Conservation (phyloP, 306 rosid species). For the Gleditsia sinensis region DNA sequence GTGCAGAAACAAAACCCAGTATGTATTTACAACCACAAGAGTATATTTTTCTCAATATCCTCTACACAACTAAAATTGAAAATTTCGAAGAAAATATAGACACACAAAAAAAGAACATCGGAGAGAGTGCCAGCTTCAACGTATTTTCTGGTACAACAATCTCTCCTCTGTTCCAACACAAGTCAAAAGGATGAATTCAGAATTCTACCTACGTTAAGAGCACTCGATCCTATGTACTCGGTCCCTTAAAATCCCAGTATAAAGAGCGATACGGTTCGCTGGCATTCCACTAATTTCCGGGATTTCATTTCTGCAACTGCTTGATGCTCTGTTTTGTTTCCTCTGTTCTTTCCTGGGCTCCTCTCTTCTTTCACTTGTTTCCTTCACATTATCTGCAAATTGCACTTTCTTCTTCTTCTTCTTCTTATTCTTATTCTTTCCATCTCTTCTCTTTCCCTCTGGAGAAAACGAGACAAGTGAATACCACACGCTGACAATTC, state of each 20-base stretch:
- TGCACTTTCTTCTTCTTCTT: slow-evolving; percentile 67
- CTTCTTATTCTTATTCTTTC: slow-evolving; percentile 33
- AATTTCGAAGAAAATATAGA: no score
- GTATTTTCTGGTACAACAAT: no score
- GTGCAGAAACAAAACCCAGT: no score
- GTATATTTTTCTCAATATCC: no score
- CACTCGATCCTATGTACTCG: slow-evolving; percentile 15
- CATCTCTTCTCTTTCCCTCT: slow-evolving; percentile 42
- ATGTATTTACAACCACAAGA: no score
- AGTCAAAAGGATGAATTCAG: no score
- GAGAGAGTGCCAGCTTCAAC: no score
- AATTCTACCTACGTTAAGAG: slow-evolving; percentile 4
- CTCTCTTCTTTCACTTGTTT: slow-evolving; percentile 35
- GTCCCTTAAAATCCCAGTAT: slow-evolving; percentile 45
- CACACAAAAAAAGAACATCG: no score
- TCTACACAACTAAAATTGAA: no score
- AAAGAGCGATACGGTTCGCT: slow-evolving; percentile 41
- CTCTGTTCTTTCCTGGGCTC: slow-evolving; percentile 37
- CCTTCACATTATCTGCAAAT: slow-evolving; percentile 72
- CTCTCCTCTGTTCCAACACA: no score
- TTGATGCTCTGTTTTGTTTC: slow-evolving; percentile 36
- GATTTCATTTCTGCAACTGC: slow-evolving; percentile 26
- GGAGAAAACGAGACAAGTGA: not conserved
- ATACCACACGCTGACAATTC: not conserved
- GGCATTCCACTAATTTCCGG: slow-evolving; percentile 26